Conservation (phyloP, 768 basidiomycete species). For the Baorangia bicolor region DNA sequence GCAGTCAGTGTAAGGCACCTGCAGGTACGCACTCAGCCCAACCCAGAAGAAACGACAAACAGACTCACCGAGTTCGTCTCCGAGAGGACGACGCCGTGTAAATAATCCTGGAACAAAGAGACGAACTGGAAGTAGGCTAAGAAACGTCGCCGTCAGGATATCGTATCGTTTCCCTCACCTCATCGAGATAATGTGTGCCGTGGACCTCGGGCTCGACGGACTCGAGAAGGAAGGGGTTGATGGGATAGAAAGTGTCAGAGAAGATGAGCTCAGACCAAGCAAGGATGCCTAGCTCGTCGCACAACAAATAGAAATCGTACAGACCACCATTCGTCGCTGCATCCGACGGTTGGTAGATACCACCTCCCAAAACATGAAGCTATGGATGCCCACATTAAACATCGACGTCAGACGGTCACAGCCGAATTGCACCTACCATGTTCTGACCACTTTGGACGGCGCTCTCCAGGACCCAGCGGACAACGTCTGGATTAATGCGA, state of each 20-base stretch:
- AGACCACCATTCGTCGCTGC: conserved; percentile 41
- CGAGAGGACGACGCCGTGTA: conserved; percentile 43
- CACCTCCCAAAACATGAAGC: conserved; percentile 63
- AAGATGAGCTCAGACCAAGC: conserved; percentile 68
- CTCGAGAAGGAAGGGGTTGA: no score
- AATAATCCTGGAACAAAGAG: conserved; percentile 50
- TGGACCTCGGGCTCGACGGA: no score
- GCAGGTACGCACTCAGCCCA: neutral
- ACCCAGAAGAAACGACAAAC: neutral
- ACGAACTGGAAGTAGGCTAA: conserved; percentile 38
- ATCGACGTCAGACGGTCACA: neutral
- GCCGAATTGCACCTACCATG: no score
- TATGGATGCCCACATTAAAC: conserved; percentile 17
- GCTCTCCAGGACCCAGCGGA: conserved; percentile 55
- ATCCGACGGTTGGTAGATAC: conserved; percentile 49
- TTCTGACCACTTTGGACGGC: no score
- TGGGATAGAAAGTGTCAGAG: no score
- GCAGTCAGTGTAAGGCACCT: conserved; percentile 60
- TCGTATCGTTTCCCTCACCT: conserved; percentile 33
- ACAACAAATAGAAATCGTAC: conserved; percentile 56
- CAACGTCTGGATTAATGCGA: conserved; percentile 47
- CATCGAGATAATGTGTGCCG: conserved; percentile 33
- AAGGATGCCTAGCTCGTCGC: conserved; percentile 60
- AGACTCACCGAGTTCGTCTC: conserved; percentile 48
- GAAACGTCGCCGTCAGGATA: neutral